Evolutionary conservation across 495 filamentous ascomycete species (phyloP), one percentile per base, ranked within the genome.

Genomic region (Podospora fimiseda): DNA sequence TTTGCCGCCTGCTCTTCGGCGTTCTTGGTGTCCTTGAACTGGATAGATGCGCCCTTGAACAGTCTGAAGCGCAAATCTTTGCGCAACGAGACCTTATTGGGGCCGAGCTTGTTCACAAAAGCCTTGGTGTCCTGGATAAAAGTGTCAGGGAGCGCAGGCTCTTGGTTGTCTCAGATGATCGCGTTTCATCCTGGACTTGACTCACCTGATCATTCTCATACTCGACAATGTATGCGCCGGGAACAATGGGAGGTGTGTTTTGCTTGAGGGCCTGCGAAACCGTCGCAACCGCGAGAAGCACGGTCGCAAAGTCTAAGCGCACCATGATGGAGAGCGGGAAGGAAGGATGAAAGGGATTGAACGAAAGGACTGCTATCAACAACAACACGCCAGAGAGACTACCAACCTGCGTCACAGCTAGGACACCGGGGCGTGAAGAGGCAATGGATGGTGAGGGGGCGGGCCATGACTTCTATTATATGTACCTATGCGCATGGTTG

Each of bases 161-260:
- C 56, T 51, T 51, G 27, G 44, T 13, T 19, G 48, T 47, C 24
- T 47, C 44, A 9, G 24, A 48, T 23, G 24, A 41, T 11, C 27
- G 27, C 27, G 27, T 33, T 33, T 33, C 27, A 33, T 20, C 13
- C 42, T 33, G 2, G 16, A 23, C 48, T 37, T 49, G 51, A 50
- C 66, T 58, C 65, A 75, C 74, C 61, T 68, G 61, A 44, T 68
- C 63, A 41, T 71, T 66, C 43, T 74, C 71, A 56, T 74, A 75
- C 54, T 77, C 74, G 43, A 77, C 66, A 53, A 77, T 73, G 60
- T 74, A 77, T 5, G 71, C 71, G 13, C 74, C 74, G 16, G 70
- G 58, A 45, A 77, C 55, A 27, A 60, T 50, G 2, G 37, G 20
- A 1, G 65, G 62, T 3, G 56, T 63, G 42, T 52, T 44, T 55